Evolutionary conservation across 2,329 filamentous ascomycete species (phyloP).

Genomic region (Arthrobotrys musiformis): DNA sequence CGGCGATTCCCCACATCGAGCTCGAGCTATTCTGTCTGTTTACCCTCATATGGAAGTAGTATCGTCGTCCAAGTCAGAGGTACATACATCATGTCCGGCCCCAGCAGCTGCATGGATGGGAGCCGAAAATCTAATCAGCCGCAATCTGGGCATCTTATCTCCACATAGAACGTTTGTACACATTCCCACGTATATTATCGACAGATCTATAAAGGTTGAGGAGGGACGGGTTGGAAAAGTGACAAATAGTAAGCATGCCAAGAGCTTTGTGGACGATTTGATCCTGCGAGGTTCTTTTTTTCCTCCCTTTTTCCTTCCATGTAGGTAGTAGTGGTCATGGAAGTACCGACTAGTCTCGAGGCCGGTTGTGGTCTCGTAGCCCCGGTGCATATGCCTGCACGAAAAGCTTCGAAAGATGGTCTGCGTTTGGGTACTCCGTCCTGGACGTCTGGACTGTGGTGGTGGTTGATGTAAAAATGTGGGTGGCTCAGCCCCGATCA

Average conservation of each 20-base stretch:
- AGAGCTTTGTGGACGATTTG: background rate
- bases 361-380: too few species aligned
- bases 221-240: conserved; percentile 8
- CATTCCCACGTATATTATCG: too few species aligned
- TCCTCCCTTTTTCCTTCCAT: background rate
- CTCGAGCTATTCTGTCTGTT: background rate
- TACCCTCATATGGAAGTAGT: background rate
- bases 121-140: conserved; percentile 10
- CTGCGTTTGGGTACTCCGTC: too few species aligned
- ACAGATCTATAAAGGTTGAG: too few species aligned
- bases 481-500: background rate
- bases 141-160: conserved; percentile 14
- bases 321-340: too few species aligned
- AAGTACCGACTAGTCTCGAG: too few species aligned
- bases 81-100: background rate
- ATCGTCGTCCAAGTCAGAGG: background rate
- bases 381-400: too few species aligned
- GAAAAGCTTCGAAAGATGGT: too few species aligned
- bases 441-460: background rate
- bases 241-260: conserved; percentile 30
- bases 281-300: background rate
- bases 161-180: too few species aligned
- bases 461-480: background rate
- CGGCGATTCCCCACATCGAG: background rate
- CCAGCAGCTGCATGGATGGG: background rate